Evolutionary conservation across 352 stramenopile genomes (phyloP), one percentile per base, ranked within the genome.

Genomic region (Phytophthora pistaciae): DNA sequence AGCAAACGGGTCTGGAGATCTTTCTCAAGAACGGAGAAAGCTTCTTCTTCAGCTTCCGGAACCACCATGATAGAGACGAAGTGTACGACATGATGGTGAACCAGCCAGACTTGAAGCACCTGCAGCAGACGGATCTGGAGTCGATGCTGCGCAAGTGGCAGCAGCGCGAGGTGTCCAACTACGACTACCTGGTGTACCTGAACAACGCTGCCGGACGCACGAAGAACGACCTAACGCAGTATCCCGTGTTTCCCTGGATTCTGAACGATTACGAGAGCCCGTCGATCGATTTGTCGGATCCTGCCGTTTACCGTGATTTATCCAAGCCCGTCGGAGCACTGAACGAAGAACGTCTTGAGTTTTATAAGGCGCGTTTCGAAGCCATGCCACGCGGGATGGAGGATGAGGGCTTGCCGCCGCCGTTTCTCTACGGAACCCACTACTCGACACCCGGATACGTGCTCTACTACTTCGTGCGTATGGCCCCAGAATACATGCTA

Each of bases 201-300:
- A 98, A 98, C 78, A 96, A 94, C 53, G 75, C 90, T 38, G 88
- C 91, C 1, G 92, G 91, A 1, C 82, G 93, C 40, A 96, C 87
- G 29, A 85, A 90, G 60, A 97, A 98, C 56, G 93, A 98, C 56
- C 66, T 98, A 16, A 97, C 88, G 16, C 96, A 99, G 66, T 99
- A 99, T 78, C 97, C 97, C 1, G 95, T 99, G n/a, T 99, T 99
- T 80, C 98, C 98, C 25, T 99, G 98, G 98, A 84, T 99, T 9
- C 56, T 99, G 31, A 78, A 64, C 27, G 91, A 99, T 74, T 99
- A 99, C 74, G 64, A 78, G 20, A 94, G 79, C 44, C 20, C 68
- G 8, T 90, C 78, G 14, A 83, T 99, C 7, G 90, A 99, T 70
- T 75, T 99, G 40, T 86, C 67, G 0, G 74, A 98, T 76, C 68